A percentile compares a stretch with the other conserved stretches of the same genome.
Conservation (phyloP, 2,329 filamentous ascomycete species). For the Clonostachys rosea region DNA sequence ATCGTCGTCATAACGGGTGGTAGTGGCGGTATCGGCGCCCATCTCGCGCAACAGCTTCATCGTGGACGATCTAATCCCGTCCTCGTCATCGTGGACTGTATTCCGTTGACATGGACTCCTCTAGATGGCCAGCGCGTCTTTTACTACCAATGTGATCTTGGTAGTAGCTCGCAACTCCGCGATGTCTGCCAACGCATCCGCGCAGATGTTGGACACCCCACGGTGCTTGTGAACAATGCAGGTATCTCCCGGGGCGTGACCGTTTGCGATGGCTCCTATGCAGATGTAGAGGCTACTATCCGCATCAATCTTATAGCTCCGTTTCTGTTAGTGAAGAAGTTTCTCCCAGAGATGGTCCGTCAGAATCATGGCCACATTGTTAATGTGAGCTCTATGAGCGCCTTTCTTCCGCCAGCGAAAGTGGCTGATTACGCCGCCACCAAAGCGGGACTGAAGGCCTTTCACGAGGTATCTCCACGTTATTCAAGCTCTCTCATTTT, state of each 20-base stretch:
- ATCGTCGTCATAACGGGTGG: slow-evolving; percentile 73
- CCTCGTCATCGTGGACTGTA: too few species aligned
- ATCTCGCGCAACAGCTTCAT: slow-evolving; percentile 58
- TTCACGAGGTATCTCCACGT: slow-evolving; percentile 51
- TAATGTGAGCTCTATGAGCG: slow-evolving; percentile 61
- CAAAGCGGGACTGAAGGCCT: slow-evolving; percentile 61
- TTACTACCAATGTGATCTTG: slow-evolving; percentile 68
- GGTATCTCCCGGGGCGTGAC: slow-evolving; percentile 58
- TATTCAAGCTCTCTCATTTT: too few species aligned
- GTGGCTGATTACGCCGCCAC: slow-evolving; percentile 65
- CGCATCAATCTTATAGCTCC: slow-evolving; percentile 66
- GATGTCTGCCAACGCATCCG: slow-evolving; percentile 47
- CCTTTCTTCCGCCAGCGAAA: slow-evolving; percentile 53
- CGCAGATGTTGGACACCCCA: slow-evolving; percentile 55
- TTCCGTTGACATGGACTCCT: too few species aligned
- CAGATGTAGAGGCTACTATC: slow-evolving; percentile 62
- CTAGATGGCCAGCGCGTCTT: slow-evolving; percentile 34
- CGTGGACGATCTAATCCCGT: slow-evolving; percentile 3
- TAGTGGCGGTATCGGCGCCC: slow-evolving; percentile 66
- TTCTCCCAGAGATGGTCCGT: slow-evolving; percentile 60
- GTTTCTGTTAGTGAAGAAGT: slow-evolving; percentile 60
- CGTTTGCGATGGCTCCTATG: slow-evolving; percentile 53
- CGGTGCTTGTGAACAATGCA: slow-evolving; percentile 69
- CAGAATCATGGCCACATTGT: slow-evolving; percentile 69
- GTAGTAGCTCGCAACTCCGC: slow-evolving; percentile 47